These are phyloP conservation scores for Pseudoscleropodium purum DNA, from an alignment of 225 moss, liverwort and hornwort species.

Conservation along the genomic window DNA sequence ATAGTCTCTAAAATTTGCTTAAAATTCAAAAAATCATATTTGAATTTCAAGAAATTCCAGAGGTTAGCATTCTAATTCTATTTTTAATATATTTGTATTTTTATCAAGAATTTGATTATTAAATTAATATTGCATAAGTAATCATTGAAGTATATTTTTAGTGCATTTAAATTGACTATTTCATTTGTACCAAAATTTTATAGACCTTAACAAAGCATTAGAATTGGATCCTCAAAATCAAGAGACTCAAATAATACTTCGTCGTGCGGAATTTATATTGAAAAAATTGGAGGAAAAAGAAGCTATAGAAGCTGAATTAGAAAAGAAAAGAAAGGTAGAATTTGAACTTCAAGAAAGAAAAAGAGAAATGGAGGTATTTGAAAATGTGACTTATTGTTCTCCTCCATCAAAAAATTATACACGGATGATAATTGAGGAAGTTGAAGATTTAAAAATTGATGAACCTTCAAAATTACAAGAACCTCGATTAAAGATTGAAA, in stretches of 20 bases:
- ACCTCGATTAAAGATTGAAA: neutral
- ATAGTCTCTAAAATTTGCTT: no score
- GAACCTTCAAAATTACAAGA: neutral
- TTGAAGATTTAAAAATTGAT: neutral
- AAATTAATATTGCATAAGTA: neutral
- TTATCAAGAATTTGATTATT: no score
- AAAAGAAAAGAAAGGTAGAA: neutral
- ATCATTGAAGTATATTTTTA: neutral
- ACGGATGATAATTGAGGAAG: slow-evolving; percentile 26
- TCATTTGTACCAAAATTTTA: neutral
- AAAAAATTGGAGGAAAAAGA: slow-evolving; percentile 5
- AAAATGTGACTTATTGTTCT: neutral
- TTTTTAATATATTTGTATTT: neutral
- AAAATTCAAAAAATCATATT: neutral
- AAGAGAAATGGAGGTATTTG: neutral
- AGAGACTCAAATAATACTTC: slow-evolving; percentile 6
- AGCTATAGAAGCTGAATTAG: neutral
- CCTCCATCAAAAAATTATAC: neutral
- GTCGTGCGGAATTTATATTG: neutral
- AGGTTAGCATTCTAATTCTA: no score
- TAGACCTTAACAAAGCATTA: slow-evolving; percentile 15
- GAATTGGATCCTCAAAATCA: slow-evolving; percentile 20
- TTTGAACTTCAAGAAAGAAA: neutral
- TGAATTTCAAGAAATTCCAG: fast-evolving
- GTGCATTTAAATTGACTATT: neutral